Percentiles rank a stretch among this genome's conserved stretches.
These are phyloP conservation scores for Tardiomyces depauwii DNA, from an alignment of 1,139 yeast genomes.

Conservation along the genomic window DNA sequence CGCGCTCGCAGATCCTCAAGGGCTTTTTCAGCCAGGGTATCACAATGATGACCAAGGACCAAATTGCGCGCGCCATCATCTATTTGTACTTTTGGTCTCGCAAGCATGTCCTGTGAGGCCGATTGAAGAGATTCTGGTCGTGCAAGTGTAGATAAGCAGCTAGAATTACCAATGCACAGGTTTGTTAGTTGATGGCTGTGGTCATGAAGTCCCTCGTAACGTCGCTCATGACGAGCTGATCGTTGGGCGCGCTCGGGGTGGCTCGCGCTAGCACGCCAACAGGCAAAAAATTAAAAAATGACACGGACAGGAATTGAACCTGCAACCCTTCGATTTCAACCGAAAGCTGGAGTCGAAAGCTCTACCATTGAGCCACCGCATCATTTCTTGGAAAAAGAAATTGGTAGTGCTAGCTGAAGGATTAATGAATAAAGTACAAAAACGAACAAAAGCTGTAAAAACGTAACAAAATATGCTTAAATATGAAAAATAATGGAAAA, in stretches of 20 bases:
- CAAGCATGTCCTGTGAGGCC: background rate
- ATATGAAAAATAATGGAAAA: too few relatives aligned
- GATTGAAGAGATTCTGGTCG: too few relatives aligned
- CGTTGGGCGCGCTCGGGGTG: too few relatives aligned
- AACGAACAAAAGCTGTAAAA: too few relatives aligned
- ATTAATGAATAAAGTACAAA: too few relatives aligned
- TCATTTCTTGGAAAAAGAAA: slow-evolving; percentile 24
- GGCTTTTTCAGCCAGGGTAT: slow-evolving; percentile 28
- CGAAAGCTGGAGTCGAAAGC: slow-evolving; percentile 67
- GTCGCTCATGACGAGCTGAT: too few relatives aligned
- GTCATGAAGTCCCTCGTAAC: too few relatives aligned
- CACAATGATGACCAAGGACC: slow-evolving; percentile 27
- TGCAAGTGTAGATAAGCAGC: too few relatives aligned
- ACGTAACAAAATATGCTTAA: too few relatives aligned
- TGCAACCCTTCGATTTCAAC: slow-evolving; percentile 58
- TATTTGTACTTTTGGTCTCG: slow-evolving; percentile 12
- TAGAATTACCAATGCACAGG: too few relatives aligned
- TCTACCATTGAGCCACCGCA: slow-evolving; percentile 93
- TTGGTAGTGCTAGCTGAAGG: too few relatives aligned
- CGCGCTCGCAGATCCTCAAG: slow-evolving; percentile 23
- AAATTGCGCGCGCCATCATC: slow-evolving; percentile 20
- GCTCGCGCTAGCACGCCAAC: background rate
- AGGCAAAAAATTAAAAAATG: slow-evolving; percentile 17
- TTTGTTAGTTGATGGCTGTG: too few relatives aligned
- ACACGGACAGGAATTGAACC: slow-evolving; percentile 71